These are phyloP conservation scores for Exophiala bonariae DNA, from an alignment of 2,329 filamentous ascomycete species.

Conservation along the genomic window DNA sequence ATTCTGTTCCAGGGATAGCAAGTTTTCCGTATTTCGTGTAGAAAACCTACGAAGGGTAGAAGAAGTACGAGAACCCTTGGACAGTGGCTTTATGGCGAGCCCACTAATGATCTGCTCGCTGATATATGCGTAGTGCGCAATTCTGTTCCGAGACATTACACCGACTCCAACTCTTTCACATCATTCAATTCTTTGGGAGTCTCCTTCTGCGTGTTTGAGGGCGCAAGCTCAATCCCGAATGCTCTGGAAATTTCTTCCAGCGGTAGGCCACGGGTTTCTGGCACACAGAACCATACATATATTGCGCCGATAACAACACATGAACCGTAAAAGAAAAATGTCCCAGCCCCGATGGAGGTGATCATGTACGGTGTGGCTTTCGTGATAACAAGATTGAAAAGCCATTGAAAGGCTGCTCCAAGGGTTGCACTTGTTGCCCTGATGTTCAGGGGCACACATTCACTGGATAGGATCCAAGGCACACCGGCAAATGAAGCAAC, in stretches of 20 bases:
- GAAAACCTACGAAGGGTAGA: too few species aligned
- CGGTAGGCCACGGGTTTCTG: slow-evolving; percentile 65
- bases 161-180: too few species aligned
- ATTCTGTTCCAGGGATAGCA: too few species aligned
- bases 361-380: slow-evolving; percentile 43
- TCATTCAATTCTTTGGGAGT: too few species aligned
- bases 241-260: slow-evolving; percentile 17
- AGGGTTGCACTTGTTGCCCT: slow-evolving; percentile 40
- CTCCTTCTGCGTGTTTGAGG: too few species aligned
- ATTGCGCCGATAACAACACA: slow-evolving; percentile 37
- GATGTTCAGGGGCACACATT: slow-evolving; percentile 42
- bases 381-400: slow-evolving; percentile 44
- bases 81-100: too few species aligned
- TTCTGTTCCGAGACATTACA: too few species aligned
- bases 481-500: slow-evolving; percentile 37
- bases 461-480: slow-evolving; percentile 35
- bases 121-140: too few species aligned
- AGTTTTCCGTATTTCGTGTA: too few species aligned
- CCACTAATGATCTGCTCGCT: too few species aligned
- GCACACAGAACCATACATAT: slow-evolving; percentile 56
- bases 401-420: slow-evolving; percentile 38
- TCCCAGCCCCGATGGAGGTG: slow-evolving; percentile 39
- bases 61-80: too few species aligned
- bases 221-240: too few species aligned
- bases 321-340: slow-evolving; percentile 42